Evolutionary conservation across 306 rosid genomes (phyloP).

Genomic region (Acacia acuminata): DNA sequence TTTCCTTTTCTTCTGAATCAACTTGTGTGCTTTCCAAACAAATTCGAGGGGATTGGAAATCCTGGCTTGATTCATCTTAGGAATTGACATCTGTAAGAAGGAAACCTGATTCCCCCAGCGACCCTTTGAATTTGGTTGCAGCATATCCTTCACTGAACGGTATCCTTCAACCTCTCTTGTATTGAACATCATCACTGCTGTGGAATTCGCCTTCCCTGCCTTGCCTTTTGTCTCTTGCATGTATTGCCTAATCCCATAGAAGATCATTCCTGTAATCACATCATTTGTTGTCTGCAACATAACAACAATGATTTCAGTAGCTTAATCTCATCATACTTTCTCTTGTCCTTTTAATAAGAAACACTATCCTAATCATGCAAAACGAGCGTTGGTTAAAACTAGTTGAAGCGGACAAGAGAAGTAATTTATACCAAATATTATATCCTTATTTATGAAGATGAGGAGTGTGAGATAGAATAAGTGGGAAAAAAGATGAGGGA

Average conservation of each 20-base stretch:
- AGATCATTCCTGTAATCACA: conserved; percentile 45
- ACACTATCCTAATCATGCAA: no score
- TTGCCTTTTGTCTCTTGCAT: conserved; percentile 47
- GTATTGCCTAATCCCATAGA: conserved; percentile 53
- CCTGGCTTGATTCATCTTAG: conserved; percentile 37
- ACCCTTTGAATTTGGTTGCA: conserved; percentile 28
- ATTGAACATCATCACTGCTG: conserved; percentile 58
- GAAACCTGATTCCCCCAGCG: conserved; percentile 60
- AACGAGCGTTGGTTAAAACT: no score
- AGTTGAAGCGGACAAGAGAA: no score
- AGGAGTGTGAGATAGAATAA: no score
- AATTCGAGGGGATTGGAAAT: conserved; percentile 55
- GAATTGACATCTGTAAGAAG: conserved; percentile 48
- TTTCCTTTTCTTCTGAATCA: conserved; percentile 48
- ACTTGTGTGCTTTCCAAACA: conserved; percentile 37
- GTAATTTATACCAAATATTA: no score
- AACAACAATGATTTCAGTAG: neutral
- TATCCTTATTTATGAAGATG: no score
- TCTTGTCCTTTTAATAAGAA: neutral
- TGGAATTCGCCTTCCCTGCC: conserved; percentile 31
- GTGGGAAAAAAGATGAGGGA: no score
- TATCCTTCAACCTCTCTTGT: conserved; percentile 49
- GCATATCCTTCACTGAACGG: conserved; percentile 53
- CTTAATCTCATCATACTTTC: neutral
- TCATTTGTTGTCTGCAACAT: conserved; percentile 56